phyloP scores from a whole-genome alignment of 305 asterid species.

The Petunia hybrid region DNA sequence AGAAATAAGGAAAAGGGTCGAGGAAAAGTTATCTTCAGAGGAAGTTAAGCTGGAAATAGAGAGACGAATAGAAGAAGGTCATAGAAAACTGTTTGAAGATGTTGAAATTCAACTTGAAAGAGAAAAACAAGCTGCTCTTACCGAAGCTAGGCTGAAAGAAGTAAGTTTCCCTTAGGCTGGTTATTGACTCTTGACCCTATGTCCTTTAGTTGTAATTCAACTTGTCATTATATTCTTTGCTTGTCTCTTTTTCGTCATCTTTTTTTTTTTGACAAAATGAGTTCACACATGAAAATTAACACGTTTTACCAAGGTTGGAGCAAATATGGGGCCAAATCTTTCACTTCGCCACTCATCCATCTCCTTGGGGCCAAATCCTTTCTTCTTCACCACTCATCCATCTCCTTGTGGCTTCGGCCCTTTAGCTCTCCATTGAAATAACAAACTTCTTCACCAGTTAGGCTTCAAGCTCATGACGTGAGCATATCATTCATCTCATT shows the following conservation, averaged over 20 bases:
- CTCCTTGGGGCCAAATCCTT: background rate
- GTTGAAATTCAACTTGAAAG: slow-evolving; percentile 76
- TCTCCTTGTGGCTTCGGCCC: background rate
- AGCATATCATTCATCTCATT: no score
- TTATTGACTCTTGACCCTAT: background rate
- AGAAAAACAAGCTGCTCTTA: slow-evolving; percentile 86
- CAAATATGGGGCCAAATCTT: background rate
- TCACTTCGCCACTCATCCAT: background rate
- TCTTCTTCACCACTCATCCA: background rate
- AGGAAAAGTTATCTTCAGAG: slow-evolving; percentile 77
- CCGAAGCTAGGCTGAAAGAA: slow-evolving; percentile 86
- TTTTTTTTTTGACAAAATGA: slow-evolving; percentile 6
- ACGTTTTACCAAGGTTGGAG: background rate
- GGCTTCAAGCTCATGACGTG: no score
- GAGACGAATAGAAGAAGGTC: slow-evolving; percentile 71
- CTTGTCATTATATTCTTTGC: background rate
- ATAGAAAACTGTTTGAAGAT: slow-evolving; percentile 69
- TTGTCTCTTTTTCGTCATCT: slow-evolving; percentile 11
- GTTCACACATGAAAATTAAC: background rate
- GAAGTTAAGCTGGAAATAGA: slow-evolving; percentile 72
- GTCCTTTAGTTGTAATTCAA: background rate
- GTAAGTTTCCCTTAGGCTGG: slow-evolving; percentile 53
- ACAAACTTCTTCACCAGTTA: no score
- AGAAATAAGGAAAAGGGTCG: slow-evolving; percentile 83
- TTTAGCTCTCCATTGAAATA: background rate